Evolutionary conservation across 176 grass and related monocot species (phyloP).

Genomic region (Echinochloa phyllopogon): DNA sequence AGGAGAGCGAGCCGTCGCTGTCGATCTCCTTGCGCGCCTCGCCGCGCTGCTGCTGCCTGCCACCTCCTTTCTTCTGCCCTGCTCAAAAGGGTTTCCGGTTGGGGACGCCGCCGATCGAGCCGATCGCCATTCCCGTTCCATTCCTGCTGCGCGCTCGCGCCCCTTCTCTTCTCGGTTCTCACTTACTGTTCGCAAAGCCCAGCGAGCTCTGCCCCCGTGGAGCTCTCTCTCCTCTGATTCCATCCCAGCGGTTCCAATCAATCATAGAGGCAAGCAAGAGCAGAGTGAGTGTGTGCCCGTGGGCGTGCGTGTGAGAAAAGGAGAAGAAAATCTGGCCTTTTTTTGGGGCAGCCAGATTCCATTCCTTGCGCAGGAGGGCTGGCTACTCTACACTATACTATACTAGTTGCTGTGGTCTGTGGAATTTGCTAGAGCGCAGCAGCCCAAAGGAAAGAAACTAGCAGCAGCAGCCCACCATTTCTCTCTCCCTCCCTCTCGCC

Average conservation of each 20-base stretch:
- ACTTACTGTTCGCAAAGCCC: neutral
- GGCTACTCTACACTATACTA: neutral
- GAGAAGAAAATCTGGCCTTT: neutral
- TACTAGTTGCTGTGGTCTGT: neutral
- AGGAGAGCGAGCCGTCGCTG: constrained; percentile 23
- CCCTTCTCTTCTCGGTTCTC: neutral
- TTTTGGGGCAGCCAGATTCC: constrained; percentile 32
- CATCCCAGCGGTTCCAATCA: neutral
- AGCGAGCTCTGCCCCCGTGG: neutral
- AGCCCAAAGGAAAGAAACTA: neutral
- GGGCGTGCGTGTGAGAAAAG: constrained; percentile 13
- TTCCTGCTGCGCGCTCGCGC: no score
- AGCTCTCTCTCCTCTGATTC: neutral
- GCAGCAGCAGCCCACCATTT: no score
- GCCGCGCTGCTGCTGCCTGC: neutral
- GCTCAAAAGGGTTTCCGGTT: neutral
- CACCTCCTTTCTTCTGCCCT: constrained; percentile 14
- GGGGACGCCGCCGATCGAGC: neutral
- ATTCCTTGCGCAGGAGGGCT: constrained; percentile 35
- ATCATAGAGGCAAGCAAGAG: neutral
- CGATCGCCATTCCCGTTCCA: neutral
- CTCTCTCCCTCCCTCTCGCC: neutral
- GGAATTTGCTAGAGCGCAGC: constrained; percentile 11
- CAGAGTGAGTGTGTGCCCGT: neutral
- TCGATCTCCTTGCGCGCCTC: neutral